Evolutionary conservation across 2,329 filamentous ascomycete genomes (phyloP).

Genomic region (Venturia nashicola): DNA sequence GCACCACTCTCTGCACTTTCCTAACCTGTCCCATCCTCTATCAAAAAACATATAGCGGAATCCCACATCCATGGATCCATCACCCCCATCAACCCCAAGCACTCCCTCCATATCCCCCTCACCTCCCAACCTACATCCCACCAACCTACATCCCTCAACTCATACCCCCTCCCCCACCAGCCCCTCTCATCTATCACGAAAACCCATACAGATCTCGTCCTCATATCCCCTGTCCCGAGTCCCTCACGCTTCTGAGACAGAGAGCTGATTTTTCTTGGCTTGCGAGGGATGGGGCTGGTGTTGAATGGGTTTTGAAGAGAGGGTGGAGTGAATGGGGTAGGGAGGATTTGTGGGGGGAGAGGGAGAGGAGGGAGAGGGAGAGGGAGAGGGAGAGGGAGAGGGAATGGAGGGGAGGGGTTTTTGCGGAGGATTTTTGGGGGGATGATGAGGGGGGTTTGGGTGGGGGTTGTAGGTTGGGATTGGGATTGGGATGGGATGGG

Average conservation of each 20-base stretch:
- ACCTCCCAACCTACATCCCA: neutral
- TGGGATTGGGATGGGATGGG: too few species aligned
- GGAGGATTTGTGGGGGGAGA: neutral
- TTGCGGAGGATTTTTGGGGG: too few species aligned
- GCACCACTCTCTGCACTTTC: neutral
- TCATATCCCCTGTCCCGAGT: neutral
- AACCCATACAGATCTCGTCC: neutral
- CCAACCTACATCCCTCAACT: neutral
- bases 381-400: neutral
- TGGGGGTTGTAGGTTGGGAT: too few species aligned
- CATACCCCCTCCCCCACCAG: neutral
- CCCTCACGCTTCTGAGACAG: neutral
- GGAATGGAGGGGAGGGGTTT: too few species aligned
- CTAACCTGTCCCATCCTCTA: neutral
- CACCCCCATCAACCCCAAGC: neutral
- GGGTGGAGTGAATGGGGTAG: neutral
- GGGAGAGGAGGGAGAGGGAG: neutral
- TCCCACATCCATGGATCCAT: neutral
- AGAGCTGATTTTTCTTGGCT: neutral
- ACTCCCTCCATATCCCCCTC: neutral
- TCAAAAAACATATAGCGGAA: neutral
- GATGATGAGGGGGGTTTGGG: too few species aligned
- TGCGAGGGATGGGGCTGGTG: neutral
- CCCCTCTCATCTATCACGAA: neutral
- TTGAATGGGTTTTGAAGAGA: neutral